phyloP scores from a whole-genome alignment of 1,284 basidiomycete species.

The Agaricales sp. region DNA sequence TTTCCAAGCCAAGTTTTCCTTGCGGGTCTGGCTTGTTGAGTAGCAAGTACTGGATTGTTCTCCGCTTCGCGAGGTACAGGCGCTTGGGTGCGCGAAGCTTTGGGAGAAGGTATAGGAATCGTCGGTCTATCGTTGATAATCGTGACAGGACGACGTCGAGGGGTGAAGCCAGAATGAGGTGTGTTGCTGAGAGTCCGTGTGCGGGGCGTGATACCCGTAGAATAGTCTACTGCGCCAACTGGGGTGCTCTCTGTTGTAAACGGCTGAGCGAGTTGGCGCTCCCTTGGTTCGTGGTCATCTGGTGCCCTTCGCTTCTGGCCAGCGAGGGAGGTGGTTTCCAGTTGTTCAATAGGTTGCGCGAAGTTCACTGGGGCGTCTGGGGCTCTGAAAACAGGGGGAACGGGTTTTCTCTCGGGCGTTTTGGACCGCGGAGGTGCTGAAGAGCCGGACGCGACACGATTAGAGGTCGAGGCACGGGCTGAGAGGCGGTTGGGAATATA shows the following conservation, averaged over 20 bases:
- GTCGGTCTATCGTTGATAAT: constrained; percentile 22
- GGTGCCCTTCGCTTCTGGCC: constrained; percentile 64
- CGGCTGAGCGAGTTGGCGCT: constrained; percentile 44
- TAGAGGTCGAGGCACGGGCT: constrained; percentile 13
- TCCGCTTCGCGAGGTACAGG: constrained; percentile 19
- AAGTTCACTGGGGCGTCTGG: constrained; percentile 25
- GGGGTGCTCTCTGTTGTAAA: constrained; percentile 45
- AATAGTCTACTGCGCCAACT: constrained; percentile 19
- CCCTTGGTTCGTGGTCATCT: constrained; percentile 54
- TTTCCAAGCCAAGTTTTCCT: constrained; percentile 59
- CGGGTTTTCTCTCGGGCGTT: constrained; percentile 37
- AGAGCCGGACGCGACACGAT: constrained; percentile 30
- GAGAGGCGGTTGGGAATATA: constrained; percentile 9
- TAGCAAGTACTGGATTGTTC: neutral
- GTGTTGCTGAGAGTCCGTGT: constrained; percentile 44
- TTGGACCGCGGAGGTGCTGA: constrained; percentile 34
- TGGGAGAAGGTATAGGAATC: constrained; percentile 32
- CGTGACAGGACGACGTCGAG: constrained; percentile 37
- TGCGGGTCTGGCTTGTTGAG: constrained; percentile 14
- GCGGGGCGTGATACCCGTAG: constrained; percentile 41
- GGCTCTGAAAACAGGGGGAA: constrained; percentile 34
- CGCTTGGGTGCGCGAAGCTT: constrained; percentile 15
- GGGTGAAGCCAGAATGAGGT: constrained; percentile 61
- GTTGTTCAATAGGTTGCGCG: constrained; percentile 9
- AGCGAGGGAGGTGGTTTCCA: constrained; percentile 8